Evolutionary conservation across 75 land plant genomes (phyloP), one percentile per base, ranked within the genome.

Genomic region (Cryptomeria japonica): DNA sequence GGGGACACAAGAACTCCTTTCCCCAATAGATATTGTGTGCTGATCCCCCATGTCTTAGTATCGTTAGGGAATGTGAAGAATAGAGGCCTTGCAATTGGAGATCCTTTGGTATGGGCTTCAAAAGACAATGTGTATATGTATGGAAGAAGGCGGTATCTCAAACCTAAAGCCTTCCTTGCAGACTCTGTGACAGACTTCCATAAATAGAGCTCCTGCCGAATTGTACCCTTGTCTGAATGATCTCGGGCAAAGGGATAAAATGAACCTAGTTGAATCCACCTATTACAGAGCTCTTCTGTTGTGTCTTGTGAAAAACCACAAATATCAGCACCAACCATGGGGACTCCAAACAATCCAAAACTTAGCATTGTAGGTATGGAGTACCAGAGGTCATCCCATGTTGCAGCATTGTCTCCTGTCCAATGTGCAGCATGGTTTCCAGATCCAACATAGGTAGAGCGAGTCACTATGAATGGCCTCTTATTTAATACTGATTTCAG

Each of bases 341-440:
- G 55, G 2, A 51, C 14, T 51, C 16, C 55, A 51, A 51, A 51
- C 16, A 51, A 51, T 51, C 55, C 55, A 51, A 51, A 51, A 14
- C 55, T 51, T 51, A 51, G 16, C 55, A 51, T 51, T 51, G 55
- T 51, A 14, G 55, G 55, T 51, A 51, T 51, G 55, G 55, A 51
- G 55, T 51, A 51, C 55, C 15, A 51, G 55, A 96, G 86, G 83
- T 96, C 96, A 80, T 92, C 88, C 95, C 95, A 96, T 2, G 91
- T 92, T n/a, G 97, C 97, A 12, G 91, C 94, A 86, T 96, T 96
- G 80, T 96, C 97, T 41, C 97, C 97, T 11, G 94, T 94, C 97
- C 96, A 96, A 84, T 96, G 96, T 1, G 97, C 97, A 0, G 94
- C 85, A 89, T 92, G 90, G 64, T 89, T 92, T 0, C 97, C 96